Evolutionary conservation across 2,329 filamentous ascomycete genomes (phyloP), one percentile per base, ranked within the genome.

Genomic region (Metarhizium rileyi): DNA sequence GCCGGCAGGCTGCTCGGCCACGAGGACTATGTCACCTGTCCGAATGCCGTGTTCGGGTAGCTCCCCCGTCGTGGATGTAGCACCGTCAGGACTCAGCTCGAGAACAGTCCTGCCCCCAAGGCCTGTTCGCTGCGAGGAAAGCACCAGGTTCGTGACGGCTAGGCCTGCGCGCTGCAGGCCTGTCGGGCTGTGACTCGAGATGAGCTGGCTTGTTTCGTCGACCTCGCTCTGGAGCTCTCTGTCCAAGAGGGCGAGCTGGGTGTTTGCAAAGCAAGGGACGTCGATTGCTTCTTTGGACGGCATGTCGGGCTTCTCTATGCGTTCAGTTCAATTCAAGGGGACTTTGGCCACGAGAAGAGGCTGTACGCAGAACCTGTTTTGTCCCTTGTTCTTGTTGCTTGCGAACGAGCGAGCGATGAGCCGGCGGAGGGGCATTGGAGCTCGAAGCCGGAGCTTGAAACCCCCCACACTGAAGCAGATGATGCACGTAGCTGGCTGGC

Each of bases 91-190:
- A 16, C 71, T 70, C 1, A 98, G 80, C 65, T 96, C 90, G 3
- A 96, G 71, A 2, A 98, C 85, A 0, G 87, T 89, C 55, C 89
- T 87, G n/a, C 93, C 93, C 16, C 90, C 93, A 35, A 96, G 74
- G 0, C 93, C 93, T 0, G 93, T 98, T 27, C 90, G 84, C 62
- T 87, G 86, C 18, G 86, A 84, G 10, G 77, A 73, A 30, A 95
- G 71, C 28, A 79, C 71, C 8, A 97, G 79, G 66, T 90, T 91
- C 16, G 82, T 80, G 58, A 93, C 74, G 28, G 88, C 88, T 38
- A 89, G 75, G n/a, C 88, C 88, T 5, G 86, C 86, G 51, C 85
- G 81, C 61, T 87, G 80, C 12, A 94, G 80, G 1, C 79, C 74
- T 0, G 77, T 70, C 4, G 88, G 87, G 44, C 83, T 81, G 64